Conservation (phyloP, 2,329 filamentous ascomycete genomes). For the Lojkania enalia region DNA sequence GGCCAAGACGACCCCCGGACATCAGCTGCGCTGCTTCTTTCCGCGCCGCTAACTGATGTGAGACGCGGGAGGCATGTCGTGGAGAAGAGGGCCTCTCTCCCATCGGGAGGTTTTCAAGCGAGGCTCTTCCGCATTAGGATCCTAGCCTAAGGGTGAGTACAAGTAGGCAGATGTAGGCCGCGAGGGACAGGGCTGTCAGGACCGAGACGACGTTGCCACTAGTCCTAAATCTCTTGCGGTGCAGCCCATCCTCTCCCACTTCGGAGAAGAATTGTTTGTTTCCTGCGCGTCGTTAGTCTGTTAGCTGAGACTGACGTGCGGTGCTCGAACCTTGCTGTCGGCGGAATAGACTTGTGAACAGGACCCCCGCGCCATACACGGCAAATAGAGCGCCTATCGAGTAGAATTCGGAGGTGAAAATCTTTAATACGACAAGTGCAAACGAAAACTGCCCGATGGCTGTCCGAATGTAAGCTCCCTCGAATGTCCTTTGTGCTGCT, state of each 20-base stretch:
- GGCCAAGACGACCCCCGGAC: too few relatives aligned
- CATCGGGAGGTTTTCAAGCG: too few relatives aligned
- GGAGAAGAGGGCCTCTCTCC: too few relatives aligned
- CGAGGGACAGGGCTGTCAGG: conserved; percentile 64
- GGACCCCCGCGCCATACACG: conserved; percentile 81
- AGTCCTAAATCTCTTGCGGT: conserved; percentile 65
- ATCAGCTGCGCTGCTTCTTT: too few relatives aligned
- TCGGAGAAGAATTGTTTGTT: conserved; percentile 89
- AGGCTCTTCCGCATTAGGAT: conserved; percentile 29
- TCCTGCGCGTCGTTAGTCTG: conserved; percentile 45
- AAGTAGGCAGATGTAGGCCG: conserved; percentile 63
- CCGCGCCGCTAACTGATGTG: too few relatives aligned
- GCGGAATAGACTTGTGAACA: conserved; percentile 81
- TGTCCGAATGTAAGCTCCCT: conserved; percentile 94
- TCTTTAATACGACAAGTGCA: conserved; percentile 89
- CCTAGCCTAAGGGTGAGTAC: conserved; percentile 59
- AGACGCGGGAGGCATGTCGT: too few relatives aligned
- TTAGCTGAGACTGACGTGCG: not conserved
- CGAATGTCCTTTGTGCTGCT: conserved; percentile 93
- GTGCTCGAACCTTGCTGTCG: conserved; percentile 68
- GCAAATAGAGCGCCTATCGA: conserved; percentile 95
- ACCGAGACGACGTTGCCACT: conserved; percentile 68
- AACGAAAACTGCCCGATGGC: conserved; percentile 95
- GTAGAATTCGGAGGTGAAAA: conserved; percentile 97
- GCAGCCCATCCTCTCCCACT: conserved; percentile 62